Conservation (phyloP, 495 filamentous ascomycete genomes). For the Hyphodiscus hymeniophilus region DNA sequence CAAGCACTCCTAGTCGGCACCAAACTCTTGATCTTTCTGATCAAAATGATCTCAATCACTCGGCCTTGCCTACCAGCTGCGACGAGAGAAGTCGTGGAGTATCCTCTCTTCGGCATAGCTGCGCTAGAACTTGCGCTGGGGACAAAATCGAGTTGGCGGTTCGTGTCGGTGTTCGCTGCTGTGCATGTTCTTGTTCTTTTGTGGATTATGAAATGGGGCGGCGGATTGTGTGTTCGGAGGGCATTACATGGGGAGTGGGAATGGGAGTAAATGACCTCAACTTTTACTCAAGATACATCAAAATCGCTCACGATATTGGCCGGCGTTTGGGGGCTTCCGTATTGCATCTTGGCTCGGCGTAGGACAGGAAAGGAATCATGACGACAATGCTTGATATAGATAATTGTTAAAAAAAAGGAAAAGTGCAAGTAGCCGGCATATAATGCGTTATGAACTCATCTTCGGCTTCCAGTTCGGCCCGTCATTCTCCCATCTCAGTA, state of each 20-base stretch:
- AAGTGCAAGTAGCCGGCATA: too few relatives aligned
- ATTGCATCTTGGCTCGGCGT: too few relatives aligned
- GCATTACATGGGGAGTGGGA: neutral
- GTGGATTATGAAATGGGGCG: slow-evolving; percentile 8
- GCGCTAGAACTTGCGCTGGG: slow-evolving; percentile 38
- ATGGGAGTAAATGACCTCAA: neutral
- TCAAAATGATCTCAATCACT: slow-evolving; percentile 46
- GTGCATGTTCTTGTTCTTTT: slow-evolving; percentile 19
- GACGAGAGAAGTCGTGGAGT: slow-evolving; percentile 48
- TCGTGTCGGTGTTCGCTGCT: slow-evolving; percentile 2
- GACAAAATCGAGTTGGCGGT: slow-evolving; percentile 7
- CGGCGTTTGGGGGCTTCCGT: too few relatives aligned
- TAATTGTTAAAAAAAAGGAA: too few relatives aligned
- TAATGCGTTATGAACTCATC: too few relatives aligned
- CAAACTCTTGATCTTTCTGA: slow-evolving; percentile 42
- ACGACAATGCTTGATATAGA: too few relatives aligned
- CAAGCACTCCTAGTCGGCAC: slow-evolving; percentile 24
- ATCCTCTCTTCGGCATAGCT: slow-evolving; percentile 52
- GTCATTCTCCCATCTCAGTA: too few relatives aligned
- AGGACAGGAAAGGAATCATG: too few relatives aligned
- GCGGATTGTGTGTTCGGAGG: slow-evolving; percentile 15
- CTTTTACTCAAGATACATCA: too few relatives aligned
- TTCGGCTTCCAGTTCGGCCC: too few relatives aligned
- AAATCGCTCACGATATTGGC: too few relatives aligned
- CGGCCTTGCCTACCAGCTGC: slow-evolving; percentile 55